Conservation (phyloP, 2,329 filamentous ascomycete genomes). For the Nothomitra cinnamomea region DNA sequence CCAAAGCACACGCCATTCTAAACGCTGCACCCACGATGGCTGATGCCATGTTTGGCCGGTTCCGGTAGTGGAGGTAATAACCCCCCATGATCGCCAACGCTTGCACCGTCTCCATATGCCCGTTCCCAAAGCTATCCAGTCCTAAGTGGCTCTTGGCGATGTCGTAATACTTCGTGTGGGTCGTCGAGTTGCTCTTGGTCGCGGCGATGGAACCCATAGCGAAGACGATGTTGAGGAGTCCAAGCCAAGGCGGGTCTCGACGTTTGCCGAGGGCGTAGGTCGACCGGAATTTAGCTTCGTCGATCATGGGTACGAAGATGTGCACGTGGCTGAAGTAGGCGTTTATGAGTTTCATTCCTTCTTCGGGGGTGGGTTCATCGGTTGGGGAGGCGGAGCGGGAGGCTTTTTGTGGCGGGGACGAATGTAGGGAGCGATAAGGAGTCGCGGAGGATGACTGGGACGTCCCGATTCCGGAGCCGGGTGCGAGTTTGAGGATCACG, state of each 20-base stretch:
- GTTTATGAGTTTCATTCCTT: conserved; percentile 52
- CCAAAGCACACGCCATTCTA: conserved; percentile 57
- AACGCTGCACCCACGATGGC: conserved; percentile 53
- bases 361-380: conserved; percentile 32
- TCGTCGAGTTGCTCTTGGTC: conserved; percentile 43
- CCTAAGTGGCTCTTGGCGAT: conserved; percentile 48
- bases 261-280: conserved; percentile 45
- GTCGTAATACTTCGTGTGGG: conserved; percentile 53
- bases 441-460: conserved; percentile 28
- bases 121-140: conserved; percentile 50
- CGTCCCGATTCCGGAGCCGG: conserved; percentile 16
- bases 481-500: conserved; percentile 44
- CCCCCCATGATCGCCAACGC: conserved; percentile 55
- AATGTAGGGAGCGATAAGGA: too few species aligned
- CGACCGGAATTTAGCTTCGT: conserved; percentile 52
- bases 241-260: conserved; percentile 52
- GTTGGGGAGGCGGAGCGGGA: conserved; percentile 19
- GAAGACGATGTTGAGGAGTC: conserved; percentile 59
- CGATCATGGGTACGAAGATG: conserved; percentile 54
- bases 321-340: conserved; percentile 63
- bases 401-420: conserved; percentile 17
- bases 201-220: conserved; percentile 57
- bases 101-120: conserved; percentile 57
- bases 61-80: conserved; percentile 64
- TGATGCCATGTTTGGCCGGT: conserved; percentile 61